Evolutionary conservation across 179 eudicot species (phyloP).

Genomic region (Beta corolliflora): DNA sequence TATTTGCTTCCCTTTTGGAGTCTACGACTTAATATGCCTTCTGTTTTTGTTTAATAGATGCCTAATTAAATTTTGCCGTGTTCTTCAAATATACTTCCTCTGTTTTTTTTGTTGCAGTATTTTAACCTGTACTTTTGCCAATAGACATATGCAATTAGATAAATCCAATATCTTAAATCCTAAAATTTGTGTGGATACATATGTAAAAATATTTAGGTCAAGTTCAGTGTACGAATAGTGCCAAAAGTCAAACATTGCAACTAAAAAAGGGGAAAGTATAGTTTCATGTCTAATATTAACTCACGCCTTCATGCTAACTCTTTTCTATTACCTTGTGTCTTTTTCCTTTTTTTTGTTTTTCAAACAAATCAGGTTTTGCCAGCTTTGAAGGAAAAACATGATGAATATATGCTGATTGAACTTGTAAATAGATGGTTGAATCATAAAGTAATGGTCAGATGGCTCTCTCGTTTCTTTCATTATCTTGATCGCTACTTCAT

Average conservation of each 20-base stretch:
- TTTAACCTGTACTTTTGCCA: too few relatives aligned
- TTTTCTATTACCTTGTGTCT: too few relatives aligned
- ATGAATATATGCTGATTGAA: conserved; percentile 70
- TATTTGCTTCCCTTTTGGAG: neutral
- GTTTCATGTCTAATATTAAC: neutral
- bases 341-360: neutral
- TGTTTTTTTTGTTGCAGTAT: too few relatives aligned
- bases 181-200: too few relatives aligned
- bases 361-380: conserved; percentile 53
- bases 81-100: neutral
- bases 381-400: conserved; percentile 62
- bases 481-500: conserved; percentile 70
- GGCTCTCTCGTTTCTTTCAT: conserved; percentile 70
- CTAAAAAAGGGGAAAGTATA: too few relatives aligned
- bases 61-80: neutral
- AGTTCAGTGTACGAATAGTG: too few relatives aligned
- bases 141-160: too few relatives aligned
- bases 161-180: too few relatives aligned
- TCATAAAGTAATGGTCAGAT: conserved; percentile 76
- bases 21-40: too few relatives aligned
- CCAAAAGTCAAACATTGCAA: too few relatives aligned
- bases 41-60: neutral
- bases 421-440: conserved; percentile 68
- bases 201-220: too few relatives aligned
- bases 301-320: neutral